Base-by-base conservation (phyloP, 257 asterid species). In the Lithospermum erythrorhizon region DNA sequence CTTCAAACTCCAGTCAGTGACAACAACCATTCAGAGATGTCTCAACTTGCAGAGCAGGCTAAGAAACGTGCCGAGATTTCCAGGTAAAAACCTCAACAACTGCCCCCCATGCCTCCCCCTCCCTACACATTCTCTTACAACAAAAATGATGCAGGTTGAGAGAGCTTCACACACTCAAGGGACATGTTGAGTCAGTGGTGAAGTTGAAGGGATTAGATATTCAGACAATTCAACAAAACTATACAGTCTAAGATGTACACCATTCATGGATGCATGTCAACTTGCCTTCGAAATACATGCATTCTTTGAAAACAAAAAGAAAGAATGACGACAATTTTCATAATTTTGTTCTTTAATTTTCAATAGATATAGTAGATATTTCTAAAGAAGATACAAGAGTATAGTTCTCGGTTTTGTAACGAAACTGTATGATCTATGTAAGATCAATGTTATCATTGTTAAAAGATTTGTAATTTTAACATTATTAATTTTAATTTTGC, bases 131-230 rank as follows among this genome's bases (percentile, higher is more conserved):
- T n/a, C 62, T 68, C 76, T 67, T 9, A 76, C 63, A 58, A 60
- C 69, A 64, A 57, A 70, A 23, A 23, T 57, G 47, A 30, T 65
- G 70, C 82, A 84, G 89, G 81, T 41, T 85, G 70, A 79, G 89
- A 72, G 96, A 87, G 75, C 84, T 85, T 29, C 84, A 85, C 82
- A 87, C 93, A 15, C 86, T 80, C 1, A 85, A 85, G 85, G 90
- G 94, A 68, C 94, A 85, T 55, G 94, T 82, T 18, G 94, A 85
- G 41, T 85, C 90, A 9, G 85, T 82, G 47, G 90, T 80, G 60
- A 85, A 85, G 81, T 74, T 78, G 30, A 82, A 84, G 78, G 89
- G 94, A 64, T 37, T 84, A 62, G 89, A 82, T 53, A 78, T 82
- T 54, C 90, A 82, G 11, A 80, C 84, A 60, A 85, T 82, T 55